Base-by-base conservation (phyloP, 73 alveolate species). In the Paramecium bursaria region DNA sequence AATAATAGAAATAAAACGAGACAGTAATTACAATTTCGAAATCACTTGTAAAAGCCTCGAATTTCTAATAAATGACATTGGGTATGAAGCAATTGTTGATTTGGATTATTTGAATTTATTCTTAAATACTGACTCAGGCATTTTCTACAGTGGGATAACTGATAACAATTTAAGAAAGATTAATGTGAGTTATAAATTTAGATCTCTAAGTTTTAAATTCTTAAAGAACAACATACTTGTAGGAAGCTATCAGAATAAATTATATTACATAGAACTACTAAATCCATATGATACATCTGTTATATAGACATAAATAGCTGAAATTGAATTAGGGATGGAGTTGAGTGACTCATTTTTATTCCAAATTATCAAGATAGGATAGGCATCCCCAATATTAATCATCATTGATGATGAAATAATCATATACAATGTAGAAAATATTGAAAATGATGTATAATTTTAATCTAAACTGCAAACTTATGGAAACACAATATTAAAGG, bases 201-300 rank as follows among this genome's bases (percentile, higher is more conserved):
- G 82, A 67, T n/a, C 33, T 7, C 22, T 67, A 0, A 67, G 44
- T 67, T 33, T 67, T 67, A 14, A 67, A 67, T 67, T 67, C 44
- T 19, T 67, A 15, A 67, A 67, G 23, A 67, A 67, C 21, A 47
- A 67, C 4, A n/a, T 67, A 21, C 19, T 67, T 33, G 1, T 67
- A 14, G 82, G 82, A 15, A 35, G 60, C 10, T 47, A 67, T 67
- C 23, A 14, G 14, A 67, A 67, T 67, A 35, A 67, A 67, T 7
- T 67, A 35, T 67, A 67, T 7, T 19, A 35, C 1, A 67, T 67
- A 13, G 25, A 67, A 67, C 17, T 67, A 10, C 7, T 47, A n/a
- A 67, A 2, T 39, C 82, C 57, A 21, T 67, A n/a, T 39, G 1
- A 67, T 25, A 26, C 27, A 9, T 21, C 17, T 31, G 57, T 15